Percentiles rank a stretch among this genome's conserved stretches.
phyloP scores from a whole-genome alignment of 2,329 filamentous ascomycete species.

The Drechmeria coniospora region DNA sequence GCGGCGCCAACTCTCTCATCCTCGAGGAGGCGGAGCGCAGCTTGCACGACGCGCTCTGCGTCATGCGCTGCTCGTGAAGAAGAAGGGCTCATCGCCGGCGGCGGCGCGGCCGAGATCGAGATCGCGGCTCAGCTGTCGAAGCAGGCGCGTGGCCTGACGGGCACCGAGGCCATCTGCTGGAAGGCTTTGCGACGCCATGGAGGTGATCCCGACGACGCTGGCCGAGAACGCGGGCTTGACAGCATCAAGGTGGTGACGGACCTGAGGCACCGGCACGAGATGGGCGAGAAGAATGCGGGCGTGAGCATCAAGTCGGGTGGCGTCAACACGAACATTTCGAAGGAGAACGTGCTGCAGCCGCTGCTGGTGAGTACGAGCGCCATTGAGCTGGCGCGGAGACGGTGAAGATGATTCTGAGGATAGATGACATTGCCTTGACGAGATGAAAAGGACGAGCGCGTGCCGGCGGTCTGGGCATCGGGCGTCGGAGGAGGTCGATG shows the following conservation, averaged over 20 bases:
- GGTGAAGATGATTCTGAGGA: slow-evolving; percentile 78
- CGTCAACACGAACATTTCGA: slow-evolving; percentile 90
- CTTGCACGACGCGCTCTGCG: slow-evolving; percentile 92
- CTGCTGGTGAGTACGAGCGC: slow-evolving; percentile 93
- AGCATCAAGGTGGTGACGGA: slow-evolving; percentile 98
- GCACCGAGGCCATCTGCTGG: slow-evolving; percentile 96
- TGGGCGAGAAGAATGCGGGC: slow-evolving; percentile 89
- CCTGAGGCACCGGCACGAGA: slow-evolving; percentile 81
- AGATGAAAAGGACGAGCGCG: slow-evolving; percentile 28
- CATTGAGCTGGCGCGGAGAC: slow-evolving; percentile 93
- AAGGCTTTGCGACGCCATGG: slow-evolving; percentile 99
- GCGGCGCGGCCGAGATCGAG: slow-evolving; percentile 92
- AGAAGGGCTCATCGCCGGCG: slow-evolving; percentile 96
- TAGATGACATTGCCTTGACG: slow-evolving; percentile 51
- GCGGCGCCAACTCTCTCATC: slow-evolving; percentile 86
- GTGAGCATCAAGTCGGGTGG: slow-evolving; percentile 97
- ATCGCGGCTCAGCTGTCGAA: slow-evolving; percentile 76
- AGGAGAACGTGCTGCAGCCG: slow-evolving; percentile 93
- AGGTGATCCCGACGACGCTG: slow-evolving; percentile 90
- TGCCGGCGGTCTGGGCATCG: neutral
- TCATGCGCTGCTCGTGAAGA: slow-evolving; percentile 97
- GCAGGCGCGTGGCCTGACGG: slow-evolving; percentile 67
- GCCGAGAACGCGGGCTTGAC: slow-evolving; percentile 93
- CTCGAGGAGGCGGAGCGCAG: slow-evolving; percentile 94
- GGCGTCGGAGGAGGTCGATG: neutral